A percentile compares a stretch with the other conserved stretches of the same genome.
Evolutionary conservation across 2,329 filamentous ascomycete genomes (phyloP).

Genomic region (Arthroderma sp.): DNA sequence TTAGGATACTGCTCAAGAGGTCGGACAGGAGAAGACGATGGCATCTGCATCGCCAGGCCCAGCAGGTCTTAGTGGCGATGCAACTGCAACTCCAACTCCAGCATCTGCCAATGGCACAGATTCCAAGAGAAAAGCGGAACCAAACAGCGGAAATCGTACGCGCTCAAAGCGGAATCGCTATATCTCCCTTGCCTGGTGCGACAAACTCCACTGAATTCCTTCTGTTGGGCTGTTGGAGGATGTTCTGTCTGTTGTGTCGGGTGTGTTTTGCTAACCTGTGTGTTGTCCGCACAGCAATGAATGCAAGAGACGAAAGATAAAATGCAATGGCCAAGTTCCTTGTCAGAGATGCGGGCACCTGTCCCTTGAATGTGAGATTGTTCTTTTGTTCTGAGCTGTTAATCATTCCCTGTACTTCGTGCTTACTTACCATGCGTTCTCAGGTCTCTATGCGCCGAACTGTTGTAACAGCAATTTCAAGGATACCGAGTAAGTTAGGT

Average conservation of each 20-base stretch:
- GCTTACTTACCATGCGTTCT: background rate
- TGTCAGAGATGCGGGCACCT: slow-evolving; percentile 54
- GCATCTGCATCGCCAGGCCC: no score
- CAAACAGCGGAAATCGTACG: slow-evolving; percentile 34
- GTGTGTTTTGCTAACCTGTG: background rate
- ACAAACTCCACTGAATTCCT: background rate
- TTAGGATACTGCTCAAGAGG: no score
- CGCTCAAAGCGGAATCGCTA: slow-evolving; percentile 54
- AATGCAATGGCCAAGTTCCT: slow-evolving; percentile 53
- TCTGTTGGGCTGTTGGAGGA: background rate
- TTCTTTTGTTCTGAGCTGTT: background rate
- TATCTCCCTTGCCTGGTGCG: slow-evolving; percentile 52
- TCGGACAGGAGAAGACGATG: no score
- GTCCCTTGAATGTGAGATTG: slow-evolving; percentile 40
- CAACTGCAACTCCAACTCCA: background rate
- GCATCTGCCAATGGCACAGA: slow-evolving; percentile 5
- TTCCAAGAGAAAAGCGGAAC: slow-evolving; percentile 31
- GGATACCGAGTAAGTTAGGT: slow-evolving; percentile 54
- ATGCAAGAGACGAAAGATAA: slow-evolving; percentile 55
- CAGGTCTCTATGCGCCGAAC: slow-evolving; percentile 50
- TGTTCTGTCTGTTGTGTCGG: background rate
- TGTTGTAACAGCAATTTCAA: slow-evolving; percentile 69
- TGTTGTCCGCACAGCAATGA: slow-evolving; percentile 38
- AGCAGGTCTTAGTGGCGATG: background rate
- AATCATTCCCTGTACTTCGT: background rate